Conservation (phyloP, 768 basidiomycete genomes). For the Boletus bicolor region DNA sequence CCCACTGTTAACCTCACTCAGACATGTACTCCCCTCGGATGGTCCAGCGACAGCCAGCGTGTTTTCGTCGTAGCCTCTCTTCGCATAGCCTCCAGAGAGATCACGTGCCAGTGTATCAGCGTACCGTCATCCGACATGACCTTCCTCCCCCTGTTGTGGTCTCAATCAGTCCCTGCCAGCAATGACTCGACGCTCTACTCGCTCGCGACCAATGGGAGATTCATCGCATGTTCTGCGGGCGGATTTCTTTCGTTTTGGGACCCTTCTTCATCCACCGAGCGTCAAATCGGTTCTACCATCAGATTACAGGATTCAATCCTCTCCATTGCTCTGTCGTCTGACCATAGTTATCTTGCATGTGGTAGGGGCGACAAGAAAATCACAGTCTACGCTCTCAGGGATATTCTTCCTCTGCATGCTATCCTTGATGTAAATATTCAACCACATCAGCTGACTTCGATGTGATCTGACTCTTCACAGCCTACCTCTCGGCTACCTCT, state of each 20-base stretch:
- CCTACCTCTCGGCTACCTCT: background rate
- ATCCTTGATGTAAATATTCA: constrained; percentile 3
- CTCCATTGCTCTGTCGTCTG: background rate
- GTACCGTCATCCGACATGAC: accelerated
- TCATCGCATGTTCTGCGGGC: background rate
- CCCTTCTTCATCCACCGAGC: background rate
- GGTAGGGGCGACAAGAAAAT: background rate
- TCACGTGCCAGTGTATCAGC: too few species aligned
- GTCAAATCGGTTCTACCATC: background rate
- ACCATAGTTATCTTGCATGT: background rate
- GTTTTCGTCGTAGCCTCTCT: background rate
- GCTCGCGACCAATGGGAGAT: background rate
- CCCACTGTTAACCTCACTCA: background rate
- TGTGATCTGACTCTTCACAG: background rate
- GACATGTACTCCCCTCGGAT: background rate
- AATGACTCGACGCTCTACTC: background rate
- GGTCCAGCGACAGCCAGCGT: background rate
- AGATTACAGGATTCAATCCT: background rate
- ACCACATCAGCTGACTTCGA: too few species aligned
- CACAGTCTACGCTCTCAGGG: background rate
- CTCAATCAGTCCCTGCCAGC: background rate
- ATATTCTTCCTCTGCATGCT: background rate
- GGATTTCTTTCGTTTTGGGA: background rate
- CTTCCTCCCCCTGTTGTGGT: background rate
- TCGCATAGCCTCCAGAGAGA: too few species aligned